Percentiles rank a stretch among this genome's conserved stretches.
These are phyloP conservation scores for Leishmania major DNA, from an alignment of 208 protist species.

Conservation along the genomic window DNA sequence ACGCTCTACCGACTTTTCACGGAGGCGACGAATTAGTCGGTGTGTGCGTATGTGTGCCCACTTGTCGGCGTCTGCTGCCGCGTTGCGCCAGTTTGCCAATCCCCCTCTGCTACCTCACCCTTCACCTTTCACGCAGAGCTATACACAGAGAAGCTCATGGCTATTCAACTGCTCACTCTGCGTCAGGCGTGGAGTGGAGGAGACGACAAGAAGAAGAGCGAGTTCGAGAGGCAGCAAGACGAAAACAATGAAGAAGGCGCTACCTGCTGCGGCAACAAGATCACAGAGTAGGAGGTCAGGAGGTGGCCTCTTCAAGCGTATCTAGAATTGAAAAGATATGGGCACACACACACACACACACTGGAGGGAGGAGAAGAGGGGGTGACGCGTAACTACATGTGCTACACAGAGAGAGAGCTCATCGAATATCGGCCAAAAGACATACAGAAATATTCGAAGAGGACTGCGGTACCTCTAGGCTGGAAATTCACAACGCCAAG, in stretches of 20 bases:
- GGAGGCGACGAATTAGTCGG: not conserved
- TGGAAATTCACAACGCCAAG: not conserved
- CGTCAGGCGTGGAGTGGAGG: too few relatives aligned
- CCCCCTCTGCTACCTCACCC: not conserved
- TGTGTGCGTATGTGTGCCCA: not conserved
- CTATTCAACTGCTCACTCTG: too few relatives aligned
- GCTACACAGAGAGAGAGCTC: not conserved
- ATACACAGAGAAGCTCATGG: too few relatives aligned
- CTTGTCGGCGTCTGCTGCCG: not conserved
- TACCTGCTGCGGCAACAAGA: too few relatives aligned
- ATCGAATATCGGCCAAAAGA: not conserved
- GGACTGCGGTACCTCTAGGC: not conserved
- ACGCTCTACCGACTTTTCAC: not conserved
- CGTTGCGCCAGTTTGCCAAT: not conserved
- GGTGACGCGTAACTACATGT: not conserved
- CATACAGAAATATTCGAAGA: not conserved
- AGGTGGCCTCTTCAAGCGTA: too few relatives aligned
- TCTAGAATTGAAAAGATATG: too few relatives aligned
- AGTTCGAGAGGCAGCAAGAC: too few relatives aligned
- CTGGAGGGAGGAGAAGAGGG: not conserved
- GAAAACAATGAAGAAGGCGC: too few relatives aligned
- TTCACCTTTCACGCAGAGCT: not conserved
- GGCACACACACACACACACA: not conserved
- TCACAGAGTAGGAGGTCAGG: too few relatives aligned
- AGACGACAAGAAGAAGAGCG: too few relatives aligned